Evolutionary conservation across 2,329 filamentous ascomycete genomes (phyloP).

Genomic region (Clonostachys rhizophaga): DNA sequence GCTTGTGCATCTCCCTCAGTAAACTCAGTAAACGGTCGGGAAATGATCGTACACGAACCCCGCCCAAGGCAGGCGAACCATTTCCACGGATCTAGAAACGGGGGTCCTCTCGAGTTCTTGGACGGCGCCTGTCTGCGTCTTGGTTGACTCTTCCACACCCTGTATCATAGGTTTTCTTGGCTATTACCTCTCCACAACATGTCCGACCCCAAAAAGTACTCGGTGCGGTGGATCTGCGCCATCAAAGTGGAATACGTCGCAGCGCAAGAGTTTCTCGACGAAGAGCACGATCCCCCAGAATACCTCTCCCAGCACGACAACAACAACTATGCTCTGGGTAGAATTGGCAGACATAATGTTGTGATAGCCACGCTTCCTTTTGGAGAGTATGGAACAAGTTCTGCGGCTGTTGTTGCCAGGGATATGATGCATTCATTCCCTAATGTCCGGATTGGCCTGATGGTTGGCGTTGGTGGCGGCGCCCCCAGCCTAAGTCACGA

Average conservation of each 20-base stretch:
- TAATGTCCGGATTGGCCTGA: constrained; percentile 17
- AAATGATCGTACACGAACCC: too few species aligned
- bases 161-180: too few species aligned
- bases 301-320: constrained; percentile 14
- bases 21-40: too few species aligned
- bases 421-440: constrained; percentile 20
- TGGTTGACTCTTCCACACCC: too few species aligned
- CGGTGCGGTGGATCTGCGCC: constrained; percentile 39
- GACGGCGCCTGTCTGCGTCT: too few species aligned
- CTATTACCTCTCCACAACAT: too few species aligned
- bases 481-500: constrained; percentile 19
- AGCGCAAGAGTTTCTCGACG: constrained; percentile 30
- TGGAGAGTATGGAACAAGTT: constrained; percentile 15
- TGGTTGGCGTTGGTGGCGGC: constrained; percentile 26
- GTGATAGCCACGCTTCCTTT: constrained; percentile 20
- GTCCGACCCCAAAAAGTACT: constrained; percentile 16
- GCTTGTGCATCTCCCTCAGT: too few species aligned
- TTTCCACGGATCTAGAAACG: too few species aligned
- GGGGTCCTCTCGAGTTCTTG: too few species aligned
- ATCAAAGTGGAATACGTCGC: constrained; percentile 26
- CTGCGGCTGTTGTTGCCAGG: constrained; percentile 16
- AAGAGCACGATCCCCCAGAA: constrained; percentile 19
- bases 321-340: constrained; percentile 21
- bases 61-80: too few species aligned
- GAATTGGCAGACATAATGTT: constrained; percentile 23